Conservation (phyloP, 179 eudicot genomes). For the Beta corolliflora region DNA sequence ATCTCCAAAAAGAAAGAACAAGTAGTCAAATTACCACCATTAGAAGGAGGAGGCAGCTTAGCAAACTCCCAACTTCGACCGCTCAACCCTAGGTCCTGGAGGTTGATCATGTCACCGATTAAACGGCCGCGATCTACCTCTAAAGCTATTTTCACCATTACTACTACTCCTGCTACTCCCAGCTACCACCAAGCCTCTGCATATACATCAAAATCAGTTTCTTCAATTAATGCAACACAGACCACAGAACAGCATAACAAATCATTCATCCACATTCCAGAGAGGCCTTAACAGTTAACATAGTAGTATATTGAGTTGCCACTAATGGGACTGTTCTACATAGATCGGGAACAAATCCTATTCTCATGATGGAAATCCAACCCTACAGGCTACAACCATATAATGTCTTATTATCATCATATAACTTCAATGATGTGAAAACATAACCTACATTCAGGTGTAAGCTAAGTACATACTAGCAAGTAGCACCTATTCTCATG, state of each 20-base stretch:
- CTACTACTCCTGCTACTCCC: constrained; percentile 45
- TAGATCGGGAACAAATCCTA: no score
- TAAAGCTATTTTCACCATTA: constrained; percentile 12
- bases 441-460: no score
- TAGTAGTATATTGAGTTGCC: no score
- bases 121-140: constrained; percentile 24
- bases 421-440: no score
- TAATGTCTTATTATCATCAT: no score
- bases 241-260: neutral
- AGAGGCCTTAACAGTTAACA: no score
- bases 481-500: no score
- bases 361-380: no score
- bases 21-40: constrained; percentile 38
- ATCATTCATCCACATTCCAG: no score
- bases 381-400: no score
- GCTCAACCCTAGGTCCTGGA: constrained; percentile 16
- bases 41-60: constrained; percentile 43
- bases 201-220: constrained; percentile 11
- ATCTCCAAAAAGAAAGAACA: neutral
- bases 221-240: neutral
- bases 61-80: constrained; percentile 64
- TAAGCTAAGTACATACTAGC: no score
- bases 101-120: constrained; percentile 29
- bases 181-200: constrained; percentile 89
- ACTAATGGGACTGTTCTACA: no score